Percentiles rank a stretch among this genome's conserved stretches.
Conservation (phyloP, 352 stramenopile genomes). For the Pythium scleroteichum region DNA sequence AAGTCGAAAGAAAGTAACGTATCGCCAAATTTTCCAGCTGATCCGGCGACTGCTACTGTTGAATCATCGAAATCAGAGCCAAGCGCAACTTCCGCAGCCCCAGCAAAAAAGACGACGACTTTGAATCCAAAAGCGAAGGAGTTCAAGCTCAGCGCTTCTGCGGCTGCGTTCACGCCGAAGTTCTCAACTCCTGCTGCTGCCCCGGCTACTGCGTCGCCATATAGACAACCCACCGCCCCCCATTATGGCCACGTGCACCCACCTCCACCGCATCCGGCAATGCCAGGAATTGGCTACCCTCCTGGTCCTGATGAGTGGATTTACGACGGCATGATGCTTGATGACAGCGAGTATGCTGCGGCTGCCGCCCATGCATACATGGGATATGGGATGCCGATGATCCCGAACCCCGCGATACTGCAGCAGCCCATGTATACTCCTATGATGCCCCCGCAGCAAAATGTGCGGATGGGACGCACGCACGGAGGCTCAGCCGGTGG, state of each 20-base stretch:
- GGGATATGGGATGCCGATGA: constrained; percentile 68
- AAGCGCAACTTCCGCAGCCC: background rate
- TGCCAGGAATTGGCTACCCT: constrained; percentile 44
- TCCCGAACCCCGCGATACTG: constrained; percentile 61
- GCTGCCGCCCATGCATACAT: constrained; percentile 58
- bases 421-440: constrained; percentile 61
- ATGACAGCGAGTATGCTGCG: constrained; percentile 47
- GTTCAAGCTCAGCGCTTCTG: constrained; percentile 78
- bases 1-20: background rate
- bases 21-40: background rate
- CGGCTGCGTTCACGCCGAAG: constrained; percentile 68
- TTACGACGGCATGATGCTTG: constrained; percentile 62
- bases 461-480: constrained; percentile 43
- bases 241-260: constrained; percentile 36
- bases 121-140: constrained; percentile 88
- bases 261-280: constrained; percentile 37
- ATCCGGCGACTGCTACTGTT: constrained; percentile 15
- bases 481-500: constrained; percentile 19
- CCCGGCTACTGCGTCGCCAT: constrained; percentile 41
- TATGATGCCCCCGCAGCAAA: constrained; percentile 68
- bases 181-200: constrained; percentile 32
- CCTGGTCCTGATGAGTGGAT: constrained; percentile 74
- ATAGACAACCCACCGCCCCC: constrained; percentile 37
- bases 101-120: constrained; percentile 63
- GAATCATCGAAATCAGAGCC: background rate